phyloP scores from a whole-genome alignment of 352 stramenopile species.

The Elongisporangium undulatum region DNA sequence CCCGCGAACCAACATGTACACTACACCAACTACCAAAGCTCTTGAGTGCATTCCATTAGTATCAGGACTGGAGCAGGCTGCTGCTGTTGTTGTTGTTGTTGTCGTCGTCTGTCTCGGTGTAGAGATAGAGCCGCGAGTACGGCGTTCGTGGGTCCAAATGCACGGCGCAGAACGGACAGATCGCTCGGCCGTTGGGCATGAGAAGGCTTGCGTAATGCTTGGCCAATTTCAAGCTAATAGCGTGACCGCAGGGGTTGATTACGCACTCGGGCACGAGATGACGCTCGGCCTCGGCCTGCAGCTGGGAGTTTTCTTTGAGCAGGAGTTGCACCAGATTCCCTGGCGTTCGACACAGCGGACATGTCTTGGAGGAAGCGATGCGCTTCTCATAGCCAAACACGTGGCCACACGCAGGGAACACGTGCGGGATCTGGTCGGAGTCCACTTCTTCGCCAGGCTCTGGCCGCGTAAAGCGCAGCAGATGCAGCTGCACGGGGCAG shows the following conservation, averaged over 20 bases:
- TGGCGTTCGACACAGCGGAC: slow-evolving; percentile 59
- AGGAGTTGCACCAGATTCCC: slow-evolving; percentile 63
- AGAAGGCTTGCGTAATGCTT: slow-evolving; percentile 48
- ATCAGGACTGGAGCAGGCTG: neutral
- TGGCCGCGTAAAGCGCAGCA: slow-evolving; percentile 45
- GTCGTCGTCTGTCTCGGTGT: slow-evolving; percentile 48
- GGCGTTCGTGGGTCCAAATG: slow-evolving; percentile 57
- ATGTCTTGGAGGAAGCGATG: slow-evolving; percentile 55
- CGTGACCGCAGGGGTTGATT: slow-evolving; percentile 80
- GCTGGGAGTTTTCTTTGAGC: slow-evolving; percentile 72
- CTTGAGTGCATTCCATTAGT: neutral
- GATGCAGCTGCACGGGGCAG: slow-evolving; percentile 73
- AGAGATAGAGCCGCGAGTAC: slow-evolving; percentile 74
- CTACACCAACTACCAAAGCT: neutral
- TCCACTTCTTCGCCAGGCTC: slow-evolving; percentile 39
- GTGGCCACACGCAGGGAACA: slow-evolving; percentile 76
- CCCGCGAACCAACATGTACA: neutral
- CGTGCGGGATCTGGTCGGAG: slow-evolving; percentile 54
- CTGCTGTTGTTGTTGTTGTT: slow-evolving; percentile 4
- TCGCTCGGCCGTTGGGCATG: slow-evolving; percentile 72
- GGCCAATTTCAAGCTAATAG: slow-evolving; percentile 65
- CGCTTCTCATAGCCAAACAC: slow-evolving; percentile 73
- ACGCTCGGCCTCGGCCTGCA: slow-evolving; percentile 54
- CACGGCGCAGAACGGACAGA: slow-evolving; percentile 78
- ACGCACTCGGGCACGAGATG: slow-evolving; percentile 67